A percentile compares a stretch with the other conserved stretches of the same genome.
These are phyloP conservation scores for Theileria parva DNA, from an alignment of 169 alveolate species.

Conservation along the genomic window DNA sequence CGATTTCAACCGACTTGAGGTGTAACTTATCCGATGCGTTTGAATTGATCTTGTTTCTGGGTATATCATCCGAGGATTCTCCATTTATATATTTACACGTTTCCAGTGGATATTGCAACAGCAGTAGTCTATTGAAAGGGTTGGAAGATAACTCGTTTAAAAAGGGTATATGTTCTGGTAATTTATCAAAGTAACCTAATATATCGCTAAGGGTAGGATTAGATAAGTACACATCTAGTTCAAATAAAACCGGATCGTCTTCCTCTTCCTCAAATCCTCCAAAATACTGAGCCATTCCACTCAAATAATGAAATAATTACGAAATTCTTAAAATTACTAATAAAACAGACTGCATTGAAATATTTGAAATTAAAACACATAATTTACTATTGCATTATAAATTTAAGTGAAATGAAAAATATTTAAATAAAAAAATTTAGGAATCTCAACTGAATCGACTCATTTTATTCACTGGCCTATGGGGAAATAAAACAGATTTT, in stretches of 20 bases:
- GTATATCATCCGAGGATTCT: constrained; percentile 2
- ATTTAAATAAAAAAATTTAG: neutral
- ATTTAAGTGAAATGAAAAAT: neutral
- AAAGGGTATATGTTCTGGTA: constrained; percentile 28
- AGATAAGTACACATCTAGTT: constrained; percentile 48
- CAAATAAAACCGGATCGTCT: constrained; percentile 58
- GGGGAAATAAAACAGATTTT: neutral
- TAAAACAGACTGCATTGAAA: too few species aligned
- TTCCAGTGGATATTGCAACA: constrained; percentile 63
- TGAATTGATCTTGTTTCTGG: constrained; percentile 23
- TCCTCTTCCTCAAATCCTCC: constrained; percentile 25
- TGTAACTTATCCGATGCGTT: constrained; percentile 53
- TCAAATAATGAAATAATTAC: neutral
- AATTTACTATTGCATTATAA: neutral
- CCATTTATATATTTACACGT: constrained; percentile 10
- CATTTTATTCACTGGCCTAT: neutral
- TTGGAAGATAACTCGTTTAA: constrained; percentile 46
- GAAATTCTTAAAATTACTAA: neutral
- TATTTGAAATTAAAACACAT: neutral
- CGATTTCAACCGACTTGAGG: constrained; percentile 26
- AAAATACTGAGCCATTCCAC: constrained; percentile 15
- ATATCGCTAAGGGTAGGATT: constrained; percentile 44
- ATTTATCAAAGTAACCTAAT: constrained; percentile 30
- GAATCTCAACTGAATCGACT: neutral
- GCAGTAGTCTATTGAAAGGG: constrained; percentile 44